These are phyloP conservation scores for Curvularia eragrostidis DNA, from an alignment of 2,329 filamentous ascomycete genomes.

Conservation along the genomic window DNA sequence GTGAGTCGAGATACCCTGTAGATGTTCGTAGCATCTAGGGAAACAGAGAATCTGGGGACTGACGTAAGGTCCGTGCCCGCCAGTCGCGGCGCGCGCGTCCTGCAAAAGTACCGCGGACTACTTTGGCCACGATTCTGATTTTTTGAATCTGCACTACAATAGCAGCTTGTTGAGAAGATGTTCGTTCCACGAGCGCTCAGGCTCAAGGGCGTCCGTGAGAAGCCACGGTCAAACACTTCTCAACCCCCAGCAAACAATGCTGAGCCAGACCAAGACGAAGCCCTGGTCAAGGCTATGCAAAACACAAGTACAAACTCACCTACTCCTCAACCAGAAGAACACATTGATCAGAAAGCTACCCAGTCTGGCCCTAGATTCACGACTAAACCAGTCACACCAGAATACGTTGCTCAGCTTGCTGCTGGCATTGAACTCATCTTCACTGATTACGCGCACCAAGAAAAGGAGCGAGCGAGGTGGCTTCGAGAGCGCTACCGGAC, in stretches of 20 bases:
- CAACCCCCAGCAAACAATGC: conserved; percentile 10
- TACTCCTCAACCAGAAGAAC: conserved; percentile 20
- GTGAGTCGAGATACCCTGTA: background rate
- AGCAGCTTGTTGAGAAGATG: conserved; percentile 22
- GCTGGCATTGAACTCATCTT: conserved; percentile 46
- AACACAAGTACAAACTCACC: conserved; percentile 34
- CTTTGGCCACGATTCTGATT: background rate
- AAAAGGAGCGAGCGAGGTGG: conserved; percentile 34
- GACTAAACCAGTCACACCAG: conserved; percentile 26
- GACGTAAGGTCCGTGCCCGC: conserved; percentile 16
- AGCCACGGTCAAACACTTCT: conserved; percentile 18
- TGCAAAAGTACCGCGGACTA: background rate
- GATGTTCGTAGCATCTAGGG: background rate
- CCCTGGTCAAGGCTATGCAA: conserved; percentile 32
- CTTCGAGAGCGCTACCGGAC: conserved; percentile 33
- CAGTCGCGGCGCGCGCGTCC: conserved; percentile 9
- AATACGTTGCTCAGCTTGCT: conserved; percentile 41
- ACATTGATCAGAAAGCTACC: conserved; percentile 13
- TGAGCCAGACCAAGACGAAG: conserved; percentile 26
- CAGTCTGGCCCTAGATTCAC: conserved; percentile 31
- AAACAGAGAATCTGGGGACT: conserved; percentile 15
- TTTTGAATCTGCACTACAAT: background rate
- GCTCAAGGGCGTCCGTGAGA: conserved; percentile 40
- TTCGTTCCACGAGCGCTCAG: conserved; percentile 44
- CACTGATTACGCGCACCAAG: conserved; percentile 47